A percentile compares a stretch with the other conserved stretches of the same genome.
These are phyloP conservation scores for Gaultheria prostrata DNA, from an alignment of 148 eudicot genomes.

Conservation along the genomic window DNA sequence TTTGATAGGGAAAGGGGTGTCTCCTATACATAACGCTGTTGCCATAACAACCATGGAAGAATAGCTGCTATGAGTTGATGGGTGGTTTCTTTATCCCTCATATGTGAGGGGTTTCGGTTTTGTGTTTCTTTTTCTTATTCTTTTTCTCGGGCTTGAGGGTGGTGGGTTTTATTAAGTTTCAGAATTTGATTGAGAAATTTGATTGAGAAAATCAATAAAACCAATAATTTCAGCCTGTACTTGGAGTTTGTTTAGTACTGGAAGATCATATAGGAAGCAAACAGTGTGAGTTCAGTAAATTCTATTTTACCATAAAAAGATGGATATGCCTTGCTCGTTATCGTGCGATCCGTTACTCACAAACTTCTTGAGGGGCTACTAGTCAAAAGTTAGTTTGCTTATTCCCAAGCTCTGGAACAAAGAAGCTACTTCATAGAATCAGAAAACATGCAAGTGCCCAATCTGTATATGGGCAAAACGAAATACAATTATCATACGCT, in stretches of 20 bases:
- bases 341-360: too few species aligned
- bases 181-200: not conserved
- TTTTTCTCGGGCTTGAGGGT: not conserved
- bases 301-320: not conserved
- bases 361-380: too few species aligned
- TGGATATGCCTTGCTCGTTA: not conserved
- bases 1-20: constrained; percentile 36
- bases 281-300: not conserved
- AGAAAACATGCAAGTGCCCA: too few species aligned
- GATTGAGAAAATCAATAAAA: constrained; percentile 12
- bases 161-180: not conserved
- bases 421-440: too few species aligned
- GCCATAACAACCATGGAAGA: not conserved
- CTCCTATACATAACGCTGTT: constrained; percentile 19
- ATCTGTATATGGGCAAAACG: not conserved
- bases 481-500: not conserved
- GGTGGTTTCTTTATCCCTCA: not conserved
- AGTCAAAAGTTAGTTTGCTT: too few species aligned
- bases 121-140: not conserved
- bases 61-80: not conserved
- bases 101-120: not conserved
- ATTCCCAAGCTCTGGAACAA: too few species aligned
- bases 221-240: not conserved
- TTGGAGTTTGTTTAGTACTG: not conserved
- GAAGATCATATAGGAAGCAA: not conserved